Percentiles rank a stretch among this genome's conserved stretches.
phyloP scores from a whole-genome alignment of 23 red algal species.

The Gracilaria vermiculophylla region DNA sequence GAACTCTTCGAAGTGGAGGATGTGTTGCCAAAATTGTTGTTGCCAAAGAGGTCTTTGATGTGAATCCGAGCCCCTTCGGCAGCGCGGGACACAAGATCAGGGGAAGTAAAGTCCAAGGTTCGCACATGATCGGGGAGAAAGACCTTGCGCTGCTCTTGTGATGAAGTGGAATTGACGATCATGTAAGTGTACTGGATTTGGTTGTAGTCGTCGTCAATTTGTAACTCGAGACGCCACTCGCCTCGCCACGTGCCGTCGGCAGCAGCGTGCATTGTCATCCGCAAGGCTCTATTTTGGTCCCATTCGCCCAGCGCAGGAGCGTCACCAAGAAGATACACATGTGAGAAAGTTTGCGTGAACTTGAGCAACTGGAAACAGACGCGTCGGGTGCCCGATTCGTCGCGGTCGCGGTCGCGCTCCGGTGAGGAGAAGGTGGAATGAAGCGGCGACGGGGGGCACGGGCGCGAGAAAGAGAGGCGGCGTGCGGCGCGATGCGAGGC shows the following conservation, averaged over 20 bases:
- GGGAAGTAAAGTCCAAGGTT: conserved; percentile 22
- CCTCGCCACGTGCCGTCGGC: conserved; percentile 60
- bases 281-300: conserved; percentile 41
- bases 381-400: conserved; percentile 36
- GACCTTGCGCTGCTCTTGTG: not conserved
- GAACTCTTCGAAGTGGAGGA: conserved; percentile 28
- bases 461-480: conserved; percentile 5
- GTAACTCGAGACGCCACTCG: conserved; percentile 50
- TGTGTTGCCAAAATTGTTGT: conserved; percentile 25
- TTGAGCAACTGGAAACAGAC: conserved; percentile 66
- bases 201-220: conserved; percentile 68
- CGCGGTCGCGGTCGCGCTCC: not conserved
- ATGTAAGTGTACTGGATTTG: conserved; percentile 47
- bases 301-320: conserved; percentile 55
- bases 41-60: conserved; percentile 42
- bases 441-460: not conserved
- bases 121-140: conserved; percentile 30
- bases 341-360: conserved; percentile 35
- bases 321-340: conserved; percentile 54
- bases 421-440: not conserved
- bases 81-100: conserved; percentile 25
- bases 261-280: conserved; percentile 50
- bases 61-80: conserved; percentile 50
- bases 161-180: conserved; percentile 28
- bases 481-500: conserved; percentile 25